Evolutionary conservation across 306 rosid species (phyloP), one percentile per base, ranked within the genome.

Genomic region (Trichosanthes cucumerina): DNA sequence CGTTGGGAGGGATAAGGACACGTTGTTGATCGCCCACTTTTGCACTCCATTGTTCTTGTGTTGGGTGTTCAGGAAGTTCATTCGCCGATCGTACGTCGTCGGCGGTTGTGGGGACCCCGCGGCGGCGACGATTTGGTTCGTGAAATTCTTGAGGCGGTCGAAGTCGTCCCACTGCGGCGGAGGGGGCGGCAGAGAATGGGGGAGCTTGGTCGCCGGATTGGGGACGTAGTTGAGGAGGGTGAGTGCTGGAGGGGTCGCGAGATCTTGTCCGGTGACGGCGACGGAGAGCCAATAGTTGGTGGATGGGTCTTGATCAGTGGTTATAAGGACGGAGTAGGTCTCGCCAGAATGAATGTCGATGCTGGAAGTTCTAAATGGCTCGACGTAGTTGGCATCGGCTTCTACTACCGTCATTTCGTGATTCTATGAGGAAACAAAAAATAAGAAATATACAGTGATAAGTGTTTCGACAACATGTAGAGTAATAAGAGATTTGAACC

Each of bases 321-420:
- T 82, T 19, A 91, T 64, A 4, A 93, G 90, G 2, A 93, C 88
- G 7, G 96, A 93, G 84, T 93, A 93, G 82, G 81, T 90, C 47
- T 93, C 97, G 6, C 97, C 92, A 0, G 98, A 88, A 79, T 93
- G 91, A 16, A 93, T 90, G 83, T 93, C 97, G 1, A 93, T 63
- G 76, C 90, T 88, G 13, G 84, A 82, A 0, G 89, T 89, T 0
- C 11, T 78, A 9, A 91, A 91, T 56, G 98, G 97, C 6, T 86
- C 75, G 0, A 93, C 86, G 19, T 91, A 86, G 77, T 93, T 91
- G 28, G 92, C 97, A 16, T 91, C 97, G 0, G 93, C 97, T 81
- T 93, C 98, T 58, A 91, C 93, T 78, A 91, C 97, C 65, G 86
- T 33, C 80, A 93, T 58, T 38, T 88, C 88, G 93, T 93, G 98